phyloP scores from a whole-genome alignment of 169 alveolate species.

The Plasmodium billcollinsi region DNA sequence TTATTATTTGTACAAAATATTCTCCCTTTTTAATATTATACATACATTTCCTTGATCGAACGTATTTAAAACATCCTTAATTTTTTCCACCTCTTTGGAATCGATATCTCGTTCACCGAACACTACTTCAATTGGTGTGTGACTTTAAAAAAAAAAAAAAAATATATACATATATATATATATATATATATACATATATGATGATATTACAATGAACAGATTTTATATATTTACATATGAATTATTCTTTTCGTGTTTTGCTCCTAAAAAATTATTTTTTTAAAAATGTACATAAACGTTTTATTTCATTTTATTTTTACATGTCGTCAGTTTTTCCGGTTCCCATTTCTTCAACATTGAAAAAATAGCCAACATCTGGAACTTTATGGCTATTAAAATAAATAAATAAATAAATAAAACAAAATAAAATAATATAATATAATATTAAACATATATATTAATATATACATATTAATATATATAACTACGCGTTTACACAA shows the following conservation, averaged over 20 bases:
- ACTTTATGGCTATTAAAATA: conserved; percentile 33
- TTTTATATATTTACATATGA: conserved; percentile 7
- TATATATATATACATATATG: background rate
- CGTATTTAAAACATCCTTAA: conserved; percentile 55
- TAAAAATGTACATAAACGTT: background rate
- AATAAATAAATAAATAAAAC: conserved; percentile 19
- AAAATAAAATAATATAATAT: background rate
- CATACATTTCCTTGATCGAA: conserved; percentile 80
- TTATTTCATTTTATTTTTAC: conserved; percentile 33
- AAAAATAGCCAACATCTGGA: conserved; percentile 47
- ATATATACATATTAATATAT: background rate
- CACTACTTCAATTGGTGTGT: conserved; percentile 79
- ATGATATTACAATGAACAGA: background rate
- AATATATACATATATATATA: background rate
- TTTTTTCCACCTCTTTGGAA: conserved; percentile 75
- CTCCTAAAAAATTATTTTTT: background rate
- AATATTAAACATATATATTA: background rate
- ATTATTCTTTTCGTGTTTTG: background rate
- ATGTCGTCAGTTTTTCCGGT: conserved; percentile 75
- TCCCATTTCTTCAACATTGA: conserved; percentile 76
- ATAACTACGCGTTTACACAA: too few species aligned
- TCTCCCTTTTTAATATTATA: background rate
- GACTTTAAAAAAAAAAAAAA: conserved; percentile 12
- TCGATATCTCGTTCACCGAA: conserved; percentile 79
- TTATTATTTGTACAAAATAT: background rate